Base-by-base conservation (phyloP, 2,329 filamentous ascomycete species). In the Tolypocladium amazonense region DNA sequence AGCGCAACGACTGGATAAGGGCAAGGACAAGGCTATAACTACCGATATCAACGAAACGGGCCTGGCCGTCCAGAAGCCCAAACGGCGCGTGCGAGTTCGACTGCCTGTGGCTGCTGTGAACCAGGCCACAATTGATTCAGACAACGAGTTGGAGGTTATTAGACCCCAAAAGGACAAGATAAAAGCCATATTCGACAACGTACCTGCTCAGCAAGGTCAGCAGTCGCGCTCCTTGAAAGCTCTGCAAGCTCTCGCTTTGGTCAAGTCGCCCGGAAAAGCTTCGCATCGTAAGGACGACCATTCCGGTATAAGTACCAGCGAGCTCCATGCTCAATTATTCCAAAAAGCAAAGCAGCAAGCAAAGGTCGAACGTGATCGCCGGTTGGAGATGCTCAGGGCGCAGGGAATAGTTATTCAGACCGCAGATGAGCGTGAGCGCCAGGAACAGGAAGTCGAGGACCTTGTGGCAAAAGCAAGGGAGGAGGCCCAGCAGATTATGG, bases 351-450 rank as follows among this genome's bases (percentile, higher is more conserved):
- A 90, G 53, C 81, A 88, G 62, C 94, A 99, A 73, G 92, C 92
- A 53, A 85, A 85, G 62, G 74, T 83, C 50, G 91, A 94, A 71
- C 86, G 90, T 58, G 84, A 90, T 61, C 87, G 90, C 65, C 88
- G 88, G 59, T 81, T 97, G 25, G 85, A 90, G 59, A 81, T 87
- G 65, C 81, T 99, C 47, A 86, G 84, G 67, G 87, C 88, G 14
- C 91, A 89, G 72, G 94, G 94, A 9, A 81, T 97, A 33, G 77
- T 88, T 30, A 79, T 97, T 23, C 88, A 92, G 71, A 96, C 90
- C 0, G 85, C 87, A 2, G 93, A 97, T 72, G 92, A 99, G 71
- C 85, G 90, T 25, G 89, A 92, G 69, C 84, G 85, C 39, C 88
- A 96, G 70, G 85, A 91, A 72, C 86, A 89, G 60, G 86, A 92